Conservation (phyloP, 2,329 filamentous ascomycete species). For the Epichloe elymi region DNA sequence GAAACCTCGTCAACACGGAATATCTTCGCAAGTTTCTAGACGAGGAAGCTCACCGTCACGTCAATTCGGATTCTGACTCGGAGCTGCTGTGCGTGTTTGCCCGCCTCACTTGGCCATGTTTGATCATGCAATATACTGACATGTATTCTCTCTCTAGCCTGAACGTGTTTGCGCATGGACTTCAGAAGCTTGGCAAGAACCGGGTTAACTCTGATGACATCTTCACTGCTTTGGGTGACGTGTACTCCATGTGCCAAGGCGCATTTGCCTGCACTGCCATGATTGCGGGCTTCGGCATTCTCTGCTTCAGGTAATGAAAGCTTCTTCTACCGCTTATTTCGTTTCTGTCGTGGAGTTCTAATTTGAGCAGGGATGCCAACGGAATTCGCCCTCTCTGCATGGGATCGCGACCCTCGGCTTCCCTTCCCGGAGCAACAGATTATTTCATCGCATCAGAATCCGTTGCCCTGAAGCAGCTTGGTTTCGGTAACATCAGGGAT, state of each 20-base stretch:
- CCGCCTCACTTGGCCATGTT: too few relatives aligned
- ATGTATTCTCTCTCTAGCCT: conserved; percentile 28
- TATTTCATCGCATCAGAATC: conserved; percentile 91
- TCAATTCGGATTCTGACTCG: conserved; percentile 83
- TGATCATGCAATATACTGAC: background rate
- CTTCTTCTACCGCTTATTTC: too few relatives aligned
- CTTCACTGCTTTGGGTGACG: conserved; percentile 56
- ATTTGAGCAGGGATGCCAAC: conserved; percentile 3
- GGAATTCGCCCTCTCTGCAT: conserved; percentile 74
- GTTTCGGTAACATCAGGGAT: conserved; percentile 63
- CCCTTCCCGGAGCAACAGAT: conserved; percentile 50
- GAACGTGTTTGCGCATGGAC: conserved; percentile 75
- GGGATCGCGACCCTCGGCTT: conserved; percentile 57
- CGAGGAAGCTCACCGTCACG: conserved; percentile 66
- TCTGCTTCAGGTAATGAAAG: conserved; percentile 48
- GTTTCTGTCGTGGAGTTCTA: background rate
- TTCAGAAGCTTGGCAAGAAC: conserved; percentile 68
- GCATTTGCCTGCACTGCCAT: conserved; percentile 72
- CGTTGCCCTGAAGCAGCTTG: conserved; percentile 68
- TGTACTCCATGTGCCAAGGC: conserved; percentile 61
- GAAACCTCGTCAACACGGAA: conserved; percentile 69
- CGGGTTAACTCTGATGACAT: conserved; percentile 68
- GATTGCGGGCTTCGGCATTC: conserved; percentile 68
- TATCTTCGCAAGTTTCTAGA: conserved; percentile 62
- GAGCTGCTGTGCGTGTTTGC: conserved; percentile 30